phyloP scores from a whole-genome alignment of 1,284 basidiomycete species.

The Ustilago curta region DNA sequence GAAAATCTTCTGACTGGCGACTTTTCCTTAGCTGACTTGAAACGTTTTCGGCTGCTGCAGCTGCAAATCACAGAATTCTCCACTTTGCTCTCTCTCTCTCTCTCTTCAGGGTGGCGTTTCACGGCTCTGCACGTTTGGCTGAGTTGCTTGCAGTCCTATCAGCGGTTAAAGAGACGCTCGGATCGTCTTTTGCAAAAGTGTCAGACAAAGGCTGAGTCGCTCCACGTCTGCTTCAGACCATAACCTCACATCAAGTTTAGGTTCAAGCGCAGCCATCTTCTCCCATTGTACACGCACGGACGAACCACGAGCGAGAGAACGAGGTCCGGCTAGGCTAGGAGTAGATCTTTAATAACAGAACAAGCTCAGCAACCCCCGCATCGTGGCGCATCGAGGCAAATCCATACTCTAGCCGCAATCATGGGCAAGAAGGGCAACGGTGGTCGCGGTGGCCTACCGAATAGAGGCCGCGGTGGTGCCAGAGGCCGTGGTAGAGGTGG shows the following conservation, averaged over 20 bases:
- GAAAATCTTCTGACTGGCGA: slow-evolving; percentile 5
- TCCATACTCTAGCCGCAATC: neutral
- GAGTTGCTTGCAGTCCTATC: slow-evolving; percentile 7
- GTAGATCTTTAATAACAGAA: neutral
- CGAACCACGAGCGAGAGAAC: neutral
- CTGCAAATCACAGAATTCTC: no score
- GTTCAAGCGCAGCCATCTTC: no score
- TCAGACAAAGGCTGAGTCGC: neutral
- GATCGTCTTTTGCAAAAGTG: neutral
- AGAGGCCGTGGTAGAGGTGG: slow-evolving; percentile 23
- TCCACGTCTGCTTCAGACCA: neutral
- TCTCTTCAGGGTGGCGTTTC: neutral
- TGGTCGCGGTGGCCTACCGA: slow-evolving; percentile 15
- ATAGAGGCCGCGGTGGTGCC: slow-evolving; percentile 24
- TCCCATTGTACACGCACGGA: neutral
- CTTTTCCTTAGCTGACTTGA: slow-evolving; percentile 36
- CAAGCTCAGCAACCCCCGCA: slow-evolving; percentile 4
- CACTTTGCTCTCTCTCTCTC: slow-evolving; percentile 5
- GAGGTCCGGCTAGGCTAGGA: neutral
- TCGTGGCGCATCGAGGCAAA: neutral
- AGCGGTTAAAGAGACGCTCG: neutral
- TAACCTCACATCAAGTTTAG: neutral
- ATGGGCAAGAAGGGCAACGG: slow-evolving; percentile 43
- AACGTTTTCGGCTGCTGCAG: neutral
- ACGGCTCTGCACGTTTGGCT: slow-evolving; percentile 22